Evolutionary conservation across 2,329 filamentous ascomycete genomes (phyloP), one percentile per base, ranked within the genome.

Genomic region (Chlorencoelia australis): DNA sequence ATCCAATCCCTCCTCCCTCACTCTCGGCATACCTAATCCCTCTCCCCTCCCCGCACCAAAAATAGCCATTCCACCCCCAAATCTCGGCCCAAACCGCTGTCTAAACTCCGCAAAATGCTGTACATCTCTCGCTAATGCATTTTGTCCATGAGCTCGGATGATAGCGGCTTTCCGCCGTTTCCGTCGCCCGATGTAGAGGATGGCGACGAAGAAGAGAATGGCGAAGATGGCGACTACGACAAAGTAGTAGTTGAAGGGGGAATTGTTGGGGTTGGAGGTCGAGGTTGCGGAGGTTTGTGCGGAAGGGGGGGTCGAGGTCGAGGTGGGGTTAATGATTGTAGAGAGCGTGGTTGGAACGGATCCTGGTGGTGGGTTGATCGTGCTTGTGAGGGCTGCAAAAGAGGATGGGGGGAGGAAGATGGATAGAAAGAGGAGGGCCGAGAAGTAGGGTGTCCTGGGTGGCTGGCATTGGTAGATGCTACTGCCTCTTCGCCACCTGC

Each of bases 1-100:
- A 51, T 81, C 68, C 38, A 80, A 55, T 0, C 77, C 77, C 44
- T 81, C 76, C 30, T 68, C 24, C 13, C n/a, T 26, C 26, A 35
- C 37, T 16, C 24, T 29, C 11, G 27, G 15, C 17, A 14, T 31
- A 3, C 25, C 24, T n/a, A n/a, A n/a, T n/a, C n/a, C n/a, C n/a
- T n/a, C n/a, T 31, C 29, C 36, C 18, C 39, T 39, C 22, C 34
- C 17, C 3, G 17, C n/a, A 4, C 33, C 35, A 9, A 30, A 9
- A 7, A 30, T 35, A 5, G 30, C 39, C 27, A 41, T 40, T 5
- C 40, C 24, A 3, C 36, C 38, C 15, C 21, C 37, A 20, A 43
- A 37, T 19, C 40, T 41, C 24, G 44, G 43, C 8, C 44, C 45
- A 27, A 44, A 44, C 8, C 45, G 26, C 8, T 30, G 20, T 27